Conservation (phyloP, 345 rosid species). For the Atalantia buxifolia region DNA sequence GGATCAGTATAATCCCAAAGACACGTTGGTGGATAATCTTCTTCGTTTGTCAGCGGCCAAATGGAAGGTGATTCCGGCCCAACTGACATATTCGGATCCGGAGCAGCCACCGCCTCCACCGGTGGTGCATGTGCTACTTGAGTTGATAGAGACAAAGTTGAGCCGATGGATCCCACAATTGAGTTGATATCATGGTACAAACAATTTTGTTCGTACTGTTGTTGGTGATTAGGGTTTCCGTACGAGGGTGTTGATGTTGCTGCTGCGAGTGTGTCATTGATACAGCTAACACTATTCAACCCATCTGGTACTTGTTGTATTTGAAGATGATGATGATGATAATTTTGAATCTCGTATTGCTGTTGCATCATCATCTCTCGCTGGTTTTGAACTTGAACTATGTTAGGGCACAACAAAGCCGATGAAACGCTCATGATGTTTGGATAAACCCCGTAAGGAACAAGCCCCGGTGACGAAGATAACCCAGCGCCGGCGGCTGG, state of each 20-base stretch:
- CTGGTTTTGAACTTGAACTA: slow-evolving; percentile 24
- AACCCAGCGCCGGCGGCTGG: slow-evolving; percentile 5
- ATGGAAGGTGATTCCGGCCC: slow-evolving; percentile 46
- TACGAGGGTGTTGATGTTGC: slow-evolving; percentile 15
- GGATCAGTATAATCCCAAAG: slow-evolving; percentile 69
- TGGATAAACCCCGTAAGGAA: slow-evolving; percentile 22
- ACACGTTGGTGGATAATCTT: slow-evolving; percentile 42
- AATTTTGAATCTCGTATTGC: slow-evolving; percentile 3
- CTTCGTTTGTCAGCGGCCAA: slow-evolving; percentile 67
- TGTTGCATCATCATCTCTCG: slow-evolving; percentile 20
- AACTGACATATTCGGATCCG: slow-evolving; percentile 41
- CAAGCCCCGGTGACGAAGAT: slow-evolving; percentile 10
- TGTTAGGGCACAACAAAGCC: slow-evolving; percentile 25
- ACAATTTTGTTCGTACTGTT: neutral
- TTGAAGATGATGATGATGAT: slow-evolving; percentile 4
- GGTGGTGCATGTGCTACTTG: slow-evolving; percentile 37
- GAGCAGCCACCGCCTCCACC: slow-evolving; percentile 15
- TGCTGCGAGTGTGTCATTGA: neutral
- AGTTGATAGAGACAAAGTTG: slow-evolving; percentile 38
- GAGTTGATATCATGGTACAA: slow-evolving; percentile 33
- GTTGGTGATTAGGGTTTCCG: slow-evolving; percentile 26
- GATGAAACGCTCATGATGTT: slow-evolving; percentile 25
- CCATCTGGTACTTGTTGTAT: neutral
- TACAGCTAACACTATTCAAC: neutral
- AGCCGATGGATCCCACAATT: slow-evolving; percentile 43